Percentiles rank a stretch among this genome's conserved stretches.
phyloP scores from a whole-genome alignment of 441 rosid genomes.

The Aquilaria agallochum region DNA sequence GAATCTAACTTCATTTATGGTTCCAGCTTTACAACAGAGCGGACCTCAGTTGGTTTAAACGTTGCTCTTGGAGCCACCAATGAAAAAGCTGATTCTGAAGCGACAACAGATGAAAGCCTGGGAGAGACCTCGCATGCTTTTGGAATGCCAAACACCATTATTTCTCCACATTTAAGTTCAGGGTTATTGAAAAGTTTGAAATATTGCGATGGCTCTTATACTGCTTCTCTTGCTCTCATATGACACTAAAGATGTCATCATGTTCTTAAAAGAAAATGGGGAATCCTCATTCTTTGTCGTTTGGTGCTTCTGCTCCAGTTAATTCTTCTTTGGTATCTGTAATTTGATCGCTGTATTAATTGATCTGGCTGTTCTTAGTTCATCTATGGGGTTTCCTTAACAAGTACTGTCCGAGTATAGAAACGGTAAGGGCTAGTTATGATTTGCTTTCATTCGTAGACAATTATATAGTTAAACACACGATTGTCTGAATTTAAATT shows the following conservation, averaged over 20 bases:
- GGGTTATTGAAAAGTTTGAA: constrained; percentile 71
- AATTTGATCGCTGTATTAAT: not conserved
- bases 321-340: not conserved
- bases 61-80: constrained; percentile 42
- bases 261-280: constrained; percentile 2
- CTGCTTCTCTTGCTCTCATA: constrained; percentile 48
- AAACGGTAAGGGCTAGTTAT: too few relatives aligned
- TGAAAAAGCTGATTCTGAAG: constrained; percentile 31
- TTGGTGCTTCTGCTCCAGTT: not conserved
- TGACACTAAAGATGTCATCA: constrained; percentile 19
- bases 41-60: constrained; percentile 66
- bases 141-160: constrained; percentile 43
- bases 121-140: constrained; percentile 25
- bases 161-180: constrained; percentile 44
- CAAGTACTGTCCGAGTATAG: too few relatives aligned
- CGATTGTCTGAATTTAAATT: too few relatives aligned
- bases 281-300: not conserved
- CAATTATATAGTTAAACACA: too few relatives aligned
- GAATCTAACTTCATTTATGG: not conserved
- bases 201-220: constrained; percentile 51
- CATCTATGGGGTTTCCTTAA: too few relatives aligned
- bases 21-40: constrained; percentile 72
- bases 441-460: too few relatives aligned
- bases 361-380: too few relatives aligned
- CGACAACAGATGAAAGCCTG: constrained; percentile 22